Evolutionary conservation across 192 early-diverging fungal genomes (phyloP).

Genomic region (Lunasporangiospora selenospora): DNA sequence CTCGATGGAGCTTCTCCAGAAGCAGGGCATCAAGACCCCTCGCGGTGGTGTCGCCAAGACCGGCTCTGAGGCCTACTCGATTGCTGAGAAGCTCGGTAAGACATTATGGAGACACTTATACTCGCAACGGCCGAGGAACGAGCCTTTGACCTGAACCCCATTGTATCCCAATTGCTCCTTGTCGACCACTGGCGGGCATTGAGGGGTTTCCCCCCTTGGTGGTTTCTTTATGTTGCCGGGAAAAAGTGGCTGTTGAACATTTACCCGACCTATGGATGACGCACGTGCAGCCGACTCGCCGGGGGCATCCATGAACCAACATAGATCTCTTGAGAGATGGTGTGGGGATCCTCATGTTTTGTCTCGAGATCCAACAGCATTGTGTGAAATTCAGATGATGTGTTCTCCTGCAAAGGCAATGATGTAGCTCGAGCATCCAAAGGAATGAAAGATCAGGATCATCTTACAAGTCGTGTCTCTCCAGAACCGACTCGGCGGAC

Average conservation of each 20-base stretch:
- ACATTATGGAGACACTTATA: not conserved
- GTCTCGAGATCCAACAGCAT: not conserved
- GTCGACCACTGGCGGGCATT: not conserved
- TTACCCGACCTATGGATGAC: too few species aligned
- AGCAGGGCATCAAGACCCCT: conserved; percentile 93
- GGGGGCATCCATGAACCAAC: too few species aligned
- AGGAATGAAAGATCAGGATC: too few species aligned
- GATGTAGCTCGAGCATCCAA: too few species aligned
- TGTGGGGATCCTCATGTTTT: not conserved
- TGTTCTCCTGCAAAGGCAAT: too few species aligned
- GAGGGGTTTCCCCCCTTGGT: not conserved
- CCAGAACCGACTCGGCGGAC: too few species aligned
- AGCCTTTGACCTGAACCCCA: too few species aligned
- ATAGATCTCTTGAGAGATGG: too few species aligned
- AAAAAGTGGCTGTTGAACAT: not conserved
- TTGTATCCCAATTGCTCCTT: too few species aligned
- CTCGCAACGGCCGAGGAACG: not conserved
- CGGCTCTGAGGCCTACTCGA: conserved; percentile 86
- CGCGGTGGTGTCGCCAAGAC: conserved; percentile 88
- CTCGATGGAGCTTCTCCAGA: conserved; percentile 89
- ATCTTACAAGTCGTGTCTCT: too few species aligned
- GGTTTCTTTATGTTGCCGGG: not conserved
- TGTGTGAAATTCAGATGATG: not conserved
- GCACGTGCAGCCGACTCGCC: too few species aligned
- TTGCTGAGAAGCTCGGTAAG: conserved; percentile 82